Percentiles rank a stretch among this genome's conserved stretches.
Conservation (phyloP, 495 filamentous ascomycete genomes). For the Massariosphaeria phaeospora region DNA sequence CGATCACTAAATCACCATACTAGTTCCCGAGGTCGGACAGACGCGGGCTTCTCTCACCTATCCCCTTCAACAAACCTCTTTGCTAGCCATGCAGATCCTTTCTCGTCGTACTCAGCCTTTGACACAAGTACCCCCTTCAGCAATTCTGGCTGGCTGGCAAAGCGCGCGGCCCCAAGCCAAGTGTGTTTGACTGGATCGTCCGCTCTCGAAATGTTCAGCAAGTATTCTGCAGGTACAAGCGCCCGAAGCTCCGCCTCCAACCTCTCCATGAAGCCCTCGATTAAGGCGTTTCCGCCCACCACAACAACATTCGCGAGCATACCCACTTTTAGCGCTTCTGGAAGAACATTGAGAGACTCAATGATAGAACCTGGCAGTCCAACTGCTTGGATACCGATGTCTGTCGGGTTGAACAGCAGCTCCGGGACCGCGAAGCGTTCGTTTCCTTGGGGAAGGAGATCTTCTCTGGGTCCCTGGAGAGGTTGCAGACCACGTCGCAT, state of each 20-base stretch:
- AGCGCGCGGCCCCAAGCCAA: slow-evolving; percentile 75
- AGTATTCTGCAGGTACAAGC: slow-evolving; percentile 69
- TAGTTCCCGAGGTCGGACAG: not conserved
- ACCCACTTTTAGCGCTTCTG: slow-evolving; percentile 67
- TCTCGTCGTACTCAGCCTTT: slow-evolving; percentile 83
- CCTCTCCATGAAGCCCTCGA: slow-evolving; percentile 77
- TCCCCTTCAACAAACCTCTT: slow-evolving; percentile 56
- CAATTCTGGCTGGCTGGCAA: slow-evolving; percentile 62
- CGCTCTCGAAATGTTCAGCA: slow-evolving; percentile 66
- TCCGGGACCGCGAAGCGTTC: slow-evolving; percentile 91
- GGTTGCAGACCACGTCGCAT: slow-evolving; percentile 49
- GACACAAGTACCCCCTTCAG: slow-evolving; percentile 65
- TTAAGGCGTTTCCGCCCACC: slow-evolving; percentile 76
- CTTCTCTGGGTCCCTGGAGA: slow-evolving; percentile 60
- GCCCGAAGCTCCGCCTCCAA: slow-evolving; percentile 71
- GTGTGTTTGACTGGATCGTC: slow-evolving; percentile 72
- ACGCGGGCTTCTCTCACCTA: not conserved
- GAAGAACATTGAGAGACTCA: slow-evolving; percentile 72
- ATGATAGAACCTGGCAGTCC: slow-evolving; percentile 76
- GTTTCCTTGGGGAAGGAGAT: slow-evolving; percentile 80
- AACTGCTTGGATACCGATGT: slow-evolving; percentile 82
- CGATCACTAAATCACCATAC: not conserved
- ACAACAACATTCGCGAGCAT: slow-evolving; percentile 84
- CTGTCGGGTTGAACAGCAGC: slow-evolving; percentile 76
- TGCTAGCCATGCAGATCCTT: slow-evolving; percentile 72